A percentile compares a stretch with the other conserved stretches of the same genome.
These are phyloP conservation scores for Euptelea pleiosperma DNA, from an alignment of 164 flowering plant genomes.

Conservation along the genomic window DNA sequence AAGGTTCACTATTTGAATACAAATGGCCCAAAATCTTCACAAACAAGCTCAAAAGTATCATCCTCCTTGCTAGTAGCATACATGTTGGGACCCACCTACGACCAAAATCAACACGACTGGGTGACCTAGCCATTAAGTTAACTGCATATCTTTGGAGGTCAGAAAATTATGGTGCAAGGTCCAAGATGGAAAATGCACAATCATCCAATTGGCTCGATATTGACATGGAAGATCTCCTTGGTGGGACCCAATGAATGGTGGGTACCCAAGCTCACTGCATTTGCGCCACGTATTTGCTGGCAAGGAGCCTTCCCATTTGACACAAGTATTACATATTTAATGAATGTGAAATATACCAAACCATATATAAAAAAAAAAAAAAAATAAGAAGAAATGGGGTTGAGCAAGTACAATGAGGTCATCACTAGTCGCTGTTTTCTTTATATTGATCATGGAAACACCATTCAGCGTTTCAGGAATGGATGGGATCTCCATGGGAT, in stretches of 20 bases:
- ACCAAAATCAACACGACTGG: too few species aligned
- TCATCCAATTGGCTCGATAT: too few species aligned
- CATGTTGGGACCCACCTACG: background rate
- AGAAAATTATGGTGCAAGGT: too few species aligned
- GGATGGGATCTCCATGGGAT: conserved; percentile 32
- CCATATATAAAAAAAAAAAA: background rate
- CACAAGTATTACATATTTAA: background rate
- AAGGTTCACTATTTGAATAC: background rate
- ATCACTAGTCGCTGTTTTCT: conserved; percentile 35
- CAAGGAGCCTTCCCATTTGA: background rate
- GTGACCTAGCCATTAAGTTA: too few species aligned
- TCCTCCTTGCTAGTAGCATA: background rate
- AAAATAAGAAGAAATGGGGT: background rate
- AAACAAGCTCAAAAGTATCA: background rate
- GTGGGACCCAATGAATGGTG: too few species aligned
- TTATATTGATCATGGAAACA: conserved; percentile 42
- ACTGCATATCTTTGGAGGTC: too few species aligned
- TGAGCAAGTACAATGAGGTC: conserved; percentile 42
- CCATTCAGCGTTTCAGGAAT: conserved; percentile 56
- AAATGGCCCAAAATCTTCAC: background rate
- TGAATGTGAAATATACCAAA: background rate
- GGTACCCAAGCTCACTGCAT: too few species aligned
- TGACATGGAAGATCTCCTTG: too few species aligned
- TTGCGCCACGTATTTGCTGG: too few species aligned
- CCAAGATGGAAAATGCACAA: background rate